These are phyloP conservation scores for Elongisporangium prolatum DNA, from an alignment of 352 stramenopile species.

Conservation along the genomic window DNA sequence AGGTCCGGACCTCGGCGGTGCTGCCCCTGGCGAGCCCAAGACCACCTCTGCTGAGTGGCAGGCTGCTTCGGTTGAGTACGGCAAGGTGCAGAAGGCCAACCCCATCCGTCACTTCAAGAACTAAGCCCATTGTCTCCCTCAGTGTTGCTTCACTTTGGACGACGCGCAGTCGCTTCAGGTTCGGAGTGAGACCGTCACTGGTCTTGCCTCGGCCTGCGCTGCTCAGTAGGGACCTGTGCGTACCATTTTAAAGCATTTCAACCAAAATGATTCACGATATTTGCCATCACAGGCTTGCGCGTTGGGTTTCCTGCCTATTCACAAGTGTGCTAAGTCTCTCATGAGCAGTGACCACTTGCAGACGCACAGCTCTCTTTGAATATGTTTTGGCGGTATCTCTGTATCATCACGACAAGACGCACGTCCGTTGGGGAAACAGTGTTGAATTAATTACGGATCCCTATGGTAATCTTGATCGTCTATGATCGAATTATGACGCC, in stretches of 20 bases:
- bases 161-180: neutral
- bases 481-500: slow-evolving; percentile 12
- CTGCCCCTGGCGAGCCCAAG: slow-evolving; percentile 41
- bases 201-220: neutral
- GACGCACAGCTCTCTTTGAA: too few relatives aligned
- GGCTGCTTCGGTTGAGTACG: slow-evolving; percentile 72
- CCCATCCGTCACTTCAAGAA: slow-evolving; percentile 80
- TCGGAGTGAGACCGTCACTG: neutral
- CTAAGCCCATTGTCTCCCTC: slow-evolving; percentile 24
- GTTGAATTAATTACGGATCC: neutral
- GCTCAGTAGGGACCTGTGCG: neutral
- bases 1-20: slow-evolving; percentile 65
- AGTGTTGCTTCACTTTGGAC: neutral
- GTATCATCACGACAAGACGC: too few relatives aligned
- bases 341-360: too few relatives aligned
- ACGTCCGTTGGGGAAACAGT: neutral
- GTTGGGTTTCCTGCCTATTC: neutral
- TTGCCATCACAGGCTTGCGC: neutral
- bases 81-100: slow-evolving; percentile 77
- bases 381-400: too few relatives aligned
- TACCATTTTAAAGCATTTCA: neutral
- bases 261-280: neutral
- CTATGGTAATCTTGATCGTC: neutral
- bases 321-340: neutral
- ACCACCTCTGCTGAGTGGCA: slow-evolving; percentile 77